Evolutionary conservation across 78 protist species (phyloP).

Genomic region (Paulinella micropora): DNA sequence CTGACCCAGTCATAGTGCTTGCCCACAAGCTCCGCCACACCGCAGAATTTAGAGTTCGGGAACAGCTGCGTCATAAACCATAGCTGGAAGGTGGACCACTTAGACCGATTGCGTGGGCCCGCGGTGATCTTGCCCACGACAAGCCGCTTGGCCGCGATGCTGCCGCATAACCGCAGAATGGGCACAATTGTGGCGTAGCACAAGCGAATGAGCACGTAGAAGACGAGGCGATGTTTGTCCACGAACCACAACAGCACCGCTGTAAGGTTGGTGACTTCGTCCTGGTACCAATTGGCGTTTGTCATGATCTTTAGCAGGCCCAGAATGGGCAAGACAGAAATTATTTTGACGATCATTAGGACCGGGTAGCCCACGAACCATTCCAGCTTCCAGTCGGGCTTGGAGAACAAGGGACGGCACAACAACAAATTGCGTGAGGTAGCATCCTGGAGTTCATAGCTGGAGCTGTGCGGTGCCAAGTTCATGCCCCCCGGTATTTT

Average conservation of each 20-base stretch:
- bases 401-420: background rate
- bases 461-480: background rate
- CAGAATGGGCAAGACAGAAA: background rate
- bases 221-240: background rate
- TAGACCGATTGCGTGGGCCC: background rate
- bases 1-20: background rate
- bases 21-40: background rate
- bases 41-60: background rate
- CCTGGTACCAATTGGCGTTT: background rate
- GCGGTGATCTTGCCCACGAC: background rate
- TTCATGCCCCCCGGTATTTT: background rate
- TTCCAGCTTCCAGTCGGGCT: background rate
- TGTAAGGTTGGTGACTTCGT: background rate
- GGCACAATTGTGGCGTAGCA: background rate
- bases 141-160: background rate
- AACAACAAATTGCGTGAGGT: background rate
- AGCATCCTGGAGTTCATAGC: background rate
- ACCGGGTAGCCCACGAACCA: background rate
- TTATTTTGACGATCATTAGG: background rate
- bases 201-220: background rate
- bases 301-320: background rate
- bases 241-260: background rate
- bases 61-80: background rate
- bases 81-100: background rate
- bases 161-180: background rate